phyloP scores from a whole-genome alignment of 331 rosid species.

The Quercus lobata region DNA sequence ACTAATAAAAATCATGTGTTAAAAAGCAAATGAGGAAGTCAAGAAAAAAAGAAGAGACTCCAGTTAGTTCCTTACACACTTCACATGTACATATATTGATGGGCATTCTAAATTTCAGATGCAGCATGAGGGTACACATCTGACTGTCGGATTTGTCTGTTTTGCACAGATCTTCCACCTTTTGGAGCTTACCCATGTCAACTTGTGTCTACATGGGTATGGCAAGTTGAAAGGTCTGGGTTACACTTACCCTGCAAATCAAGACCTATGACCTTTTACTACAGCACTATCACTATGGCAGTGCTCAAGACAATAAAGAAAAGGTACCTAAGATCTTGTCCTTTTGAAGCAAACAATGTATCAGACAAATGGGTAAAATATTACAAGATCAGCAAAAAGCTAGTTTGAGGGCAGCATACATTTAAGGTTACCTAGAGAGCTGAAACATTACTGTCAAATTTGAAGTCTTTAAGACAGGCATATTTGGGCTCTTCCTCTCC shows the following conservation, averaged over 20 bases:
- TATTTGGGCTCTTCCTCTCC: neutral
- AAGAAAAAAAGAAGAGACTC: neutral
- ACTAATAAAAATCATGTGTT: neutral
- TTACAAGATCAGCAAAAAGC: neutral
- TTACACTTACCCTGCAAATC: neutral
- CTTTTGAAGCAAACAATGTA: neutral
- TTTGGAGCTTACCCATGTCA: neutral
- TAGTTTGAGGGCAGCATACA: neutral
- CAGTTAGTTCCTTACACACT: neutral
- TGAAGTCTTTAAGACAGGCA: no score
- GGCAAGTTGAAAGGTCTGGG: neutral
- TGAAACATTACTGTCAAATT: neutral
- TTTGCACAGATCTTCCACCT: neutral
- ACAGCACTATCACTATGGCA: neutral
- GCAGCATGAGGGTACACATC: neutral
- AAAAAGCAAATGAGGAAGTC: neutral
- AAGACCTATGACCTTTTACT: neutral
- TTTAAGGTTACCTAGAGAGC: neutral
- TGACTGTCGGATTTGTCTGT: neutral
- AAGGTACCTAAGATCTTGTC: neutral
- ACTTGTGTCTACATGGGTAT: neutral
- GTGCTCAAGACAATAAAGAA: neutral
- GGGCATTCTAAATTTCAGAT: neutral
- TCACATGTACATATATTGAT: neutral
- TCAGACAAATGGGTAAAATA: neutral